Evolutionary conservation across 1,284 basidiomycete genomes (phyloP), one percentile per base, ranked within the genome.

Genomic region (Cutaneotrichosporon cutaneum): DNA sequence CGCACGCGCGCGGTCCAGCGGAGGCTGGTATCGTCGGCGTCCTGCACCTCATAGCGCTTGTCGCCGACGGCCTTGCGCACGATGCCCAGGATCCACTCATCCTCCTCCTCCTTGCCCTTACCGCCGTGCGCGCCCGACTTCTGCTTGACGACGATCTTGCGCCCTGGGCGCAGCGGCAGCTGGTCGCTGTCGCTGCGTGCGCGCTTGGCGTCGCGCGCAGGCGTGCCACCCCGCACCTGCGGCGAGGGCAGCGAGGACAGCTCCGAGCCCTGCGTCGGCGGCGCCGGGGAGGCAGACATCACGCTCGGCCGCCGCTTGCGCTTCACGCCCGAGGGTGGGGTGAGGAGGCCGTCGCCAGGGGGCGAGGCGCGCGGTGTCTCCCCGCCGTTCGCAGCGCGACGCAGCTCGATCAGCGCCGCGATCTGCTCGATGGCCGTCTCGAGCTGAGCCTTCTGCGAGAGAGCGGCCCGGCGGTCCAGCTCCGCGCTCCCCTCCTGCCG

Each of bases 41-140:
- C 77, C 42, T 74, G 68, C 16, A 79, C 77, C 9, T 71, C 70
- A 61, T 80, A 78, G 54, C 63, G 78, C 71, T 77, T 79, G 65
- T 82, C 81, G 14, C 72, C 70, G 26, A 81, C 68, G 61, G 72
- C 77, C 50, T 68, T 66, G 52, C 77, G 70, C 27, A 83, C 71
- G n/a, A 70, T 73, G 7, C 79, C 81, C 54, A 82, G 68, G 54
- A 82, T 82, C 79, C 80, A 82, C 21, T 69, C 72, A 26, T 72
- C 68, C 45, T 73, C 70, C 26, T 63, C 58, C 8, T 61, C 67
- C 26, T 69, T 68, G 18, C 48, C 54, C 24, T 61, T 62, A 60
- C 21, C 57, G 18, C 48, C 48, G 24, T 24, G 51, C 8, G 48
- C 48, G 48, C 48, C 48, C 11, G 48, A 30, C 50, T 67, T 67